A percentile compares a stretch with the other conserved stretches of the same genome.
Conservation (phyloP, 73 alveolate genomes). For the Tetrahymena thermophila region DNA sequence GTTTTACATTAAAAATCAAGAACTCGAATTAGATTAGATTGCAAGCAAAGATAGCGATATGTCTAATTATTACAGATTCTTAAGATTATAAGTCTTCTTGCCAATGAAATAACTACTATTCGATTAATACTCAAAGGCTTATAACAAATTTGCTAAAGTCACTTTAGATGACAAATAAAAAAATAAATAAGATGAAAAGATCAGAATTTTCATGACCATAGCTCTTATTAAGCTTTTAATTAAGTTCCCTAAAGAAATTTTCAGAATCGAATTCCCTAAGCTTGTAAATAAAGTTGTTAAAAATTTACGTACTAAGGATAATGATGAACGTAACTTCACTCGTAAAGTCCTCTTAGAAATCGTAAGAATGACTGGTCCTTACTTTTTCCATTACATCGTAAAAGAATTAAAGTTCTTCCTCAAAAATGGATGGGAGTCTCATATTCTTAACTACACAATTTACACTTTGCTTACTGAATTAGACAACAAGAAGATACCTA, state of each 20-base stretch:
- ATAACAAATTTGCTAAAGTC: background rate
- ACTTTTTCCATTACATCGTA: background rate
- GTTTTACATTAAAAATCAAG: background rate
- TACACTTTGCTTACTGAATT: background rate
- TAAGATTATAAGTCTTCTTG: background rate
- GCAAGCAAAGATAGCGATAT: background rate
- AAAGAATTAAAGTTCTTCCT: background rate
- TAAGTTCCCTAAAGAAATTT: background rate
- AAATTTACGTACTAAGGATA: background rate
- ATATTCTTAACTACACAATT: background rate
- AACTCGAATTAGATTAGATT: background rate
- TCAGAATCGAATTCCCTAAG: background rate
- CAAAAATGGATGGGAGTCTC: background rate
- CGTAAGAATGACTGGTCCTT: background rate
- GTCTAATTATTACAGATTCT: background rate
- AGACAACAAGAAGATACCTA: background rate
- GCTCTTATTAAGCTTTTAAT: background rate
- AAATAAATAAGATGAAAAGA: background rate
- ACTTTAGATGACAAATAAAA: background rate
- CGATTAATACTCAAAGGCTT: background rate
- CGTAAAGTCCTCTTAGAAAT: background rate
- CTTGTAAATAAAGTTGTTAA: background rate
- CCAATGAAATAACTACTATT: background rate
- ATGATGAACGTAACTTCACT: background rate
- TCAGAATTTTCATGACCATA: background rate